Base-by-base conservation (phyloP, 352 stramenopile genomes). In the Globisporangium barbulae region DNA sequence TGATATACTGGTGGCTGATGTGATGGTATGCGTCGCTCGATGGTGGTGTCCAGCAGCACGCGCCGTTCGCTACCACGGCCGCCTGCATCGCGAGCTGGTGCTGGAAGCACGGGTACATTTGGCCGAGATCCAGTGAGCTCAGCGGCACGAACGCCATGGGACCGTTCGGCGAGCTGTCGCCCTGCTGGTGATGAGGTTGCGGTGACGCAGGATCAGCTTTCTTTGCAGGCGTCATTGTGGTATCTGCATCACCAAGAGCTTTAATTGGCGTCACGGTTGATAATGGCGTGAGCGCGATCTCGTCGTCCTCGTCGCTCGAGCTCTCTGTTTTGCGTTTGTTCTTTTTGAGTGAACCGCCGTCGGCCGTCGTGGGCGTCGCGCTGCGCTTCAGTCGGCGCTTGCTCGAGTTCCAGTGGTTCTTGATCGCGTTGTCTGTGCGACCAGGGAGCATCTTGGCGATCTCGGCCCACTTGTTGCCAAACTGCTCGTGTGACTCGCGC, bases 381-480 rank as follows among this genome's bases (percentile, higher is more conserved):
- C 68, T 85, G n/a, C 82, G 78, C 63, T 89, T 88, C 25, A 89
- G 69, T 2, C 85, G 77, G 37, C 86, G 70, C 60, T 93, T 96
- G 67, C 78, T 90, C n/a, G 83, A 93, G 67, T 96, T 94, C 87
- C 89, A 97, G 79, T 96, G 89, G 68, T 97, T 97, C 73, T 97
- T 97, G 73, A 97, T 96, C 10, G 87, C 85, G 54, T 97, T 97
- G 71, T 97, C 90, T 0, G 90, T 97, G 41, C 90, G 69, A 0
- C 90, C 90, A 0, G 88, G 88, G 33, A 97, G 70, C 65, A 95
- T 74, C 60, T 94, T 97, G 45, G 90, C 90, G 64, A 97, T 97
- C 67, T 96, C 87, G 8, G 88, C 87, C 90, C 90, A 97, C 73
- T 91, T 93, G 78, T 97, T 97, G 50, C 90, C 90, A 56, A 82